Percentiles rank a stretch among this genome's conserved stretches.
phyloP scores from a whole-genome alignment of 345 rosid genomes.

The Citrus medica region DNA sequence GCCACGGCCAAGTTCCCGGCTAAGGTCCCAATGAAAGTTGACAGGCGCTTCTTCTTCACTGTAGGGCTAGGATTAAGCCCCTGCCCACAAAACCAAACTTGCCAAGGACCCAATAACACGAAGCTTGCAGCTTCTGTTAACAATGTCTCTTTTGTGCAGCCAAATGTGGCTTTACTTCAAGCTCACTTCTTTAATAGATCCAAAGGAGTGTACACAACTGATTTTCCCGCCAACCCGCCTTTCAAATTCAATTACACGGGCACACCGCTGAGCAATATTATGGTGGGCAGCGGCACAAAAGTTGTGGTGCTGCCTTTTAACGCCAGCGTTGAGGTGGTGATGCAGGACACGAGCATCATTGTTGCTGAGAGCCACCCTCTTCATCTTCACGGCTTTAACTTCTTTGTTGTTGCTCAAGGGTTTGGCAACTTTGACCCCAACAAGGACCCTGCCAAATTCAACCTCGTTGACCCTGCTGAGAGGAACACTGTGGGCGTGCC shows the following conservation, averaged over 20 bases:
- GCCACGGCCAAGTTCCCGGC: constrained; percentile 41
- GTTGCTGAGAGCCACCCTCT: constrained; percentile 53
- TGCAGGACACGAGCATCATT: constrained; percentile 52
- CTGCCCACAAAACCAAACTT: constrained; percentile 36
- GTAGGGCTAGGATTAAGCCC: constrained; percentile 46
- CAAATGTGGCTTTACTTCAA: constrained; percentile 40
- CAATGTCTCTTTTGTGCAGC: constrained; percentile 48
- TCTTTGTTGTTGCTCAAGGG: constrained; percentile 47
- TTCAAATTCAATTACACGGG: constrained; percentile 56
- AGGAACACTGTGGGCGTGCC: constrained; percentile 50
- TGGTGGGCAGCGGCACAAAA: constrained; percentile 42
- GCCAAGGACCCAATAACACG: constrained; percentile 46
- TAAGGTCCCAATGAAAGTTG: constrained; percentile 39
- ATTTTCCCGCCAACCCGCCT: constrained; percentile 44
- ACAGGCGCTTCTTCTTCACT: constrained; percentile 44
- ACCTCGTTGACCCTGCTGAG: constrained; percentile 48
- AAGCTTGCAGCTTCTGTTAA: constrained; percentile 38
- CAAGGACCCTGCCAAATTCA: constrained; percentile 47
- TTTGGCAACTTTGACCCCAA: constrained; percentile 41
- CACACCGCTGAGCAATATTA: constrained; percentile 33
- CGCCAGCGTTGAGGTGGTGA: constrained; percentile 44
- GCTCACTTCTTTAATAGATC: constrained; percentile 45
- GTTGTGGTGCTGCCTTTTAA: constrained; percentile 35
- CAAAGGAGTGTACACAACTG: constrained; percentile 40
- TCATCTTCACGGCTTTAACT: constrained; percentile 54